These are phyloP conservation scores for Metschnikowia kofuensis DNA, from an alignment of 805 yeast genomes.

Conservation along the genomic window DNA sequence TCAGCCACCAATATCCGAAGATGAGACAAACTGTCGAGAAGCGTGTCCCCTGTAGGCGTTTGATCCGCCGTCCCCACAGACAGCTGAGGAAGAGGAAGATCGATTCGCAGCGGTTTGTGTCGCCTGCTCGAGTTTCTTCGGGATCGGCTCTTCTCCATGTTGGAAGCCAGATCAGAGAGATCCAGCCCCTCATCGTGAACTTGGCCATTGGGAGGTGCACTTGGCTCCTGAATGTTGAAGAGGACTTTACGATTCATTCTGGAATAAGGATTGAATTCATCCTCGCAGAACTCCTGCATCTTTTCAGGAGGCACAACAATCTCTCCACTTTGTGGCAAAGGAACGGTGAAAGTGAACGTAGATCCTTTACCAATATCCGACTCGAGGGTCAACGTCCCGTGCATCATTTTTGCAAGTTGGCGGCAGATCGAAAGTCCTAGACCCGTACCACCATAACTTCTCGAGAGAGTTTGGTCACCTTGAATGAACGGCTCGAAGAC, in stretches of 20 bases:
- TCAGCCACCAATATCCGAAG: conserved; percentile 80
- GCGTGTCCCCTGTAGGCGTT: conserved; percentile 12
- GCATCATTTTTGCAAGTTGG: conserved; percentile 88
- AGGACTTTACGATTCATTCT: conserved; percentile 51
- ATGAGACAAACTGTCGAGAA: conserved; percentile 29
- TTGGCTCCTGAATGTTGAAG: conserved; percentile 25
- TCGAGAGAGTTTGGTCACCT: conserved; percentile 90
- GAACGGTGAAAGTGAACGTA: conserved; percentile 76
- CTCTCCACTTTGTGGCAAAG: conserved; percentile 65
- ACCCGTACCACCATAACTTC: conserved; percentile 96
- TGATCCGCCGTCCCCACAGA: conserved; percentile 17
- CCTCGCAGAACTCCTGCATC: conserved; percentile 51
- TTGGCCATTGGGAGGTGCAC: not conserved
- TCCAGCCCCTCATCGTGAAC: not conserved
- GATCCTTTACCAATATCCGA: conserved; percentile 83
- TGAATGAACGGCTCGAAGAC: conserved; percentile 97
- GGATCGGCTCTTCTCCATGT: not conserved
- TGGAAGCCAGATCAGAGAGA: not conserved
- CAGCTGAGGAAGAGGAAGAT: conserved; percentile 5
- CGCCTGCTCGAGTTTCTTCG: not conserved
- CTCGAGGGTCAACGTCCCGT: conserved; percentile 73
- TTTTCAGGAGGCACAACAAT: conserved; percentile 37
- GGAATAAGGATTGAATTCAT: conserved; percentile 60
- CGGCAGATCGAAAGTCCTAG: conserved; percentile 85
- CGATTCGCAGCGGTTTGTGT: conserved; percentile 1